Evolutionary conservation across 164 flowering plant species (phyloP).

Genomic region (Liquidambar formosana): DNA sequence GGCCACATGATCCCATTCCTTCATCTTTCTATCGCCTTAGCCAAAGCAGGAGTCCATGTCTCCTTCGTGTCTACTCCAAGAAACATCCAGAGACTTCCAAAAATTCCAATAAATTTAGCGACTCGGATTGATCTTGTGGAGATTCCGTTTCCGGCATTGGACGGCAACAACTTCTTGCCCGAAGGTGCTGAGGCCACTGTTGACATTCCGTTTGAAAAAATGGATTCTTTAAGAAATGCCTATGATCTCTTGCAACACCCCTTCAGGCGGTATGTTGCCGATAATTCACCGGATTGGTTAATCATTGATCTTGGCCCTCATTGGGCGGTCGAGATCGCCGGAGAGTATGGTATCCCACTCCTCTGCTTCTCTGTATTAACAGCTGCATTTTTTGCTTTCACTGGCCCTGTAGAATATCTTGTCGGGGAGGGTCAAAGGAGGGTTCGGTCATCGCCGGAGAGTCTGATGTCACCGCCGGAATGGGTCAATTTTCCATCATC

Average conservation of each 20-base stretch:
- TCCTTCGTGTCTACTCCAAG: too few relatives aligned
- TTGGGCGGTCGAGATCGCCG: too few relatives aligned
- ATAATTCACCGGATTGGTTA: neutral
- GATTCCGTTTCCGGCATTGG: slow-evolving; percentile 12
- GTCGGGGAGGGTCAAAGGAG: neutral
- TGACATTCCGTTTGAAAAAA: slow-evolving; percentile 17
- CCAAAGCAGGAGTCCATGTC: too few relatives aligned
- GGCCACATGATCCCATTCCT: slow-evolving; percentile 43
- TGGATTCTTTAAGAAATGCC: slow-evolving; percentile 3
- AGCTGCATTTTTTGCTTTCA: neutral
- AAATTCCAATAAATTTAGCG: slow-evolving; percentile 18
- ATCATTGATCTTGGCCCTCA: neutral
- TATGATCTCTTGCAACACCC: slow-evolving; percentile 2
- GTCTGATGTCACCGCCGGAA: slow-evolving; percentile 9
- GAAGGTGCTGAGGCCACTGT: slow-evolving; percentile 27
- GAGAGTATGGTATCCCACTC: neutral
- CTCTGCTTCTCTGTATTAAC: neutral
- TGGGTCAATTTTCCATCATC: slow-evolving; percentile 14
- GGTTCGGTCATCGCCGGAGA: neutral
- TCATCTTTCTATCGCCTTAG: slow-evolving; percentile 27
- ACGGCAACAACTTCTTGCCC: slow-evolving; percentile 5
- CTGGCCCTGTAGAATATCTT: neutral
- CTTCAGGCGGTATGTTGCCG: neutral
- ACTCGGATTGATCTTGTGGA: neutral
- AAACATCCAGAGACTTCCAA: slow-evolving; percentile 25